phyloP scores from a whole-genome alignment of 768 basidiomycete species.

The Paxillus involutus region DNA sequence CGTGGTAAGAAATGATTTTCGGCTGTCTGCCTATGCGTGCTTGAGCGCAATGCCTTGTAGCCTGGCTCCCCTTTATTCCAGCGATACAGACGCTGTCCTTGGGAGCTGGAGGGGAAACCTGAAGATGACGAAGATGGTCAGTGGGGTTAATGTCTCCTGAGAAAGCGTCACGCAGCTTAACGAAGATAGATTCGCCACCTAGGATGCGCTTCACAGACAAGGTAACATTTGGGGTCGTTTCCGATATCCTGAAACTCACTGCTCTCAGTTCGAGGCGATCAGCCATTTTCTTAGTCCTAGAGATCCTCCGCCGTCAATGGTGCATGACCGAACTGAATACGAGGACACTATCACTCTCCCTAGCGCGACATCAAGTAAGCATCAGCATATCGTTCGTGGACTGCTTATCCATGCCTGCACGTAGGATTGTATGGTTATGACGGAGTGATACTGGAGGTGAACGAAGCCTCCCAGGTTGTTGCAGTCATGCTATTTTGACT shows the following conservation, averaged over 20 bases:
- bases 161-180: background rate
- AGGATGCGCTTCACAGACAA: slow-evolving; percentile 71
- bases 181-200: slow-evolving; percentile 62
- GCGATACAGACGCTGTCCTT: slow-evolving; percentile 87
- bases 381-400: background rate
- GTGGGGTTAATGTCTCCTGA: slow-evolving; percentile 1
- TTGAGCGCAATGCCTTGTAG: slow-evolving; percentile 38
- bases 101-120: slow-evolving; percentile 79
- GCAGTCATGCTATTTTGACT: slow-evolving; percentile 67
- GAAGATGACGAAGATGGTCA: slow-evolving; percentile 84
- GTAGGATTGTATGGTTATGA: slow-evolving; percentile 66
- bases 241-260: background rate
- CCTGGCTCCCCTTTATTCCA: slow-evolving; percentile 90
- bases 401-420: background rate
- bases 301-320: slow-evolving; percentile 79
- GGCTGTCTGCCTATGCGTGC: background rate
- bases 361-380: slow-evolving; percentile 67
- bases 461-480: slow-evolving; percentile 75
- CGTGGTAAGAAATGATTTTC: slow-evolving; percentile 52
- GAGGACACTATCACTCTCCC: slow-evolving; percentile 70
- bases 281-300: slow-evolving; percentile 74
- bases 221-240: slow-evolving; percentile 32
- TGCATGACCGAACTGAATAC: slow-evolving; percentile 75
- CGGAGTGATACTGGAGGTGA: slow-evolving; percentile 78
- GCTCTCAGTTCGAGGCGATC: slow-evolving; percentile 72